These are phyloP conservation scores for Plasmodium gonderi DNA, from an alignment of 169 alveolate species.

Conservation along the genomic window DNA sequence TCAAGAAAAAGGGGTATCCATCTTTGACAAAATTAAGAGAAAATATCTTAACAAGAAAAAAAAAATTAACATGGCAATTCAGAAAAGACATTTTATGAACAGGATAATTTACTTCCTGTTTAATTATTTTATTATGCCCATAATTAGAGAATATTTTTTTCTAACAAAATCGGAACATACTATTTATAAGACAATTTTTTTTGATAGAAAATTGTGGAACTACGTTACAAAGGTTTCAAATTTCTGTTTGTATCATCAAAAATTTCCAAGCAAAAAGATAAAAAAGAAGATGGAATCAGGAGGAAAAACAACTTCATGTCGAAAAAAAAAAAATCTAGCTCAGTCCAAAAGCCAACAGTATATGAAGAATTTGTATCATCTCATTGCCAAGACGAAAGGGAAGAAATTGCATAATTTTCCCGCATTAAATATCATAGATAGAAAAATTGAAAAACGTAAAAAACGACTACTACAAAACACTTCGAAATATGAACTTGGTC, in stretches of 20 bases:
- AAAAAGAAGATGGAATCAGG: conserved; percentile 15
- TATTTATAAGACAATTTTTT: conserved; percentile 42
- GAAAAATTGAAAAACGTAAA: neutral
- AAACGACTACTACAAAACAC: neutral
- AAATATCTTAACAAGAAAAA: conserved; percentile 22
- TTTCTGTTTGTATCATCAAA: conserved; percentile 66
- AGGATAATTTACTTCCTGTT: conserved; percentile 69
- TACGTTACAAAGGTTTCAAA: conserved; percentile 58
- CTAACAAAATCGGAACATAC: conserved; percentile 72
- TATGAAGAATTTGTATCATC: no score
- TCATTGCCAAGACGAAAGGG: no score
- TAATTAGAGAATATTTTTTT: conserved; percentile 52
- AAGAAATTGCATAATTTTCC: no score
- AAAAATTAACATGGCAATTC: conserved; percentile 24
- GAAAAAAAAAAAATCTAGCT: no score
- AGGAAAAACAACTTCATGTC: neutral
- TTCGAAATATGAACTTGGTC: no score
- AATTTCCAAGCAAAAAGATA: conserved; percentile 25
- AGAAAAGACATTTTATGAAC: conserved; percentile 59
- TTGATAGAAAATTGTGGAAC: conserved; percentile 66
- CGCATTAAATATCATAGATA: neutral
- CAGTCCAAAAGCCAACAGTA: no score
- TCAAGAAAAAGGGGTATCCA: neutral
- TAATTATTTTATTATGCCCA: conserved; percentile 73
- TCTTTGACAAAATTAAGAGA: conserved; percentile 12